These are phyloP conservation scores for Grigorovia humatica DNA, from an alignment of 805 yeast species.

Conservation along the genomic window DNA sequence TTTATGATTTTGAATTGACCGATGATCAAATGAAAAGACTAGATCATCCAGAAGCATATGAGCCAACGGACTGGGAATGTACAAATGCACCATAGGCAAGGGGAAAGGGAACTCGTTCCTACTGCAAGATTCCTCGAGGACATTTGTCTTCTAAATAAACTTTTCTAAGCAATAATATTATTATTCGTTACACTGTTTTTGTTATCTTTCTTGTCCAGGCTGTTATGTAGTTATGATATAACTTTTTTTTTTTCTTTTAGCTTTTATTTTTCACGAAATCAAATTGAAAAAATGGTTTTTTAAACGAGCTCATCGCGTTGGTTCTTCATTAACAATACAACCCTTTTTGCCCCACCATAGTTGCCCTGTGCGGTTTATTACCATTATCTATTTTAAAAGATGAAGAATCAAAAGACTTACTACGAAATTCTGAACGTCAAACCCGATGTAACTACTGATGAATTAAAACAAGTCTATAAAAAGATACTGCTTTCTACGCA, in stretches of 20 bases:
- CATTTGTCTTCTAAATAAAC: too few relatives aligned
- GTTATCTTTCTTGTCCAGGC: neutral
- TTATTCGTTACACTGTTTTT: too few relatives aligned
- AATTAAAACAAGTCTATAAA: slow-evolving; percentile 56
- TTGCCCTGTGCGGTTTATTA: neutral
- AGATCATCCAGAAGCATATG: slow-evolving; percentile 47
- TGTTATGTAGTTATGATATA: neutral
- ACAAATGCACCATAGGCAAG: slow-evolving; percentile 41
- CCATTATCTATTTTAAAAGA: neutral
- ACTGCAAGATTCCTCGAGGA: too few relatives aligned
- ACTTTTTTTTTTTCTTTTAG: too few relatives aligned
- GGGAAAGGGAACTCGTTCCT: neutral
- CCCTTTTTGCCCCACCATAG: too few relatives aligned
- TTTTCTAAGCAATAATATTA: too few relatives aligned
- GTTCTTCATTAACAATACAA: too few relatives aligned
- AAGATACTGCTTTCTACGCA: slow-evolving; percentile 50
- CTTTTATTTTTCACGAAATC: neutral
- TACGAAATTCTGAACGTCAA: slow-evolving; percentile 52
- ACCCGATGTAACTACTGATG: slow-evolving; percentile 28
- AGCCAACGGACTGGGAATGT: slow-evolving; percentile 72
- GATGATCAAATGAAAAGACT: slow-evolving; percentile 33
- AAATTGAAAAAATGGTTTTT: neutral
- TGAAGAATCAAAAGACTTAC: slow-evolving; percentile 23
- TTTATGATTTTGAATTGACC: slow-evolving; percentile 39
- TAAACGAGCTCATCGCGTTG: neutral